These are phyloP conservation scores for Pichia rugopelliculosa DNA, from an alignment of 805 yeast species.

Conservation along the genomic window DNA sequence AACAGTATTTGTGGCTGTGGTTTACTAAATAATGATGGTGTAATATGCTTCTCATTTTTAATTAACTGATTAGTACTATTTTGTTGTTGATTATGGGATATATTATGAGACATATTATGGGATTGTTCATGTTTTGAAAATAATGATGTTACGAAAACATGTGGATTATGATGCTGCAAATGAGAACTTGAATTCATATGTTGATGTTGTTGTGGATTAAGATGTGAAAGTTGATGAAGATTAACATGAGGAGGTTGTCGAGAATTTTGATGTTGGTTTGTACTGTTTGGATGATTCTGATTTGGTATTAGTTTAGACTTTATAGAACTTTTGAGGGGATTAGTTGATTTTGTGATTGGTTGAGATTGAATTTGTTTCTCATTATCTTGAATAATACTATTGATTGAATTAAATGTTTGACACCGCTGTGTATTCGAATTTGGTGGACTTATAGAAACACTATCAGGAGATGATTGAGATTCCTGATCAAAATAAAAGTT, in stretches of 20 bases:
- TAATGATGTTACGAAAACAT: not conserved
- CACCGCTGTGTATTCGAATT: not conserved
- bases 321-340: not conserved
- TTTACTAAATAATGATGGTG: not conserved
- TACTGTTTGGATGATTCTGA: not conserved
- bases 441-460: conserved; percentile 4
- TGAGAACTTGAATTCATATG: not conserved
- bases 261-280: not conserved
- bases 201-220: not conserved
- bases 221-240: not conserved
- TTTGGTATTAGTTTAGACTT: not conserved
- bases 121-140: not conserved
- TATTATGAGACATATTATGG: not conserved
- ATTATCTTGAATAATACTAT: not conserved
- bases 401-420: conserved; percentile 6
- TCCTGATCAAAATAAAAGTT: conserved; percentile 4
- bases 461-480: conserved; percentile 8
- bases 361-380: not conserved
- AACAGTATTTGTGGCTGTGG: not conserved
- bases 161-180: not conserved
- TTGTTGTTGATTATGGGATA: not conserved
- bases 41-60: not conserved
- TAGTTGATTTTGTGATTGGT: not conserved
- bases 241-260: not conserved
- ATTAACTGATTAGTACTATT: not conserved